phyloP scores from a whole-genome alignment of 495 filamentous ascomycete species.

The Penicillium silybi region DNA sequence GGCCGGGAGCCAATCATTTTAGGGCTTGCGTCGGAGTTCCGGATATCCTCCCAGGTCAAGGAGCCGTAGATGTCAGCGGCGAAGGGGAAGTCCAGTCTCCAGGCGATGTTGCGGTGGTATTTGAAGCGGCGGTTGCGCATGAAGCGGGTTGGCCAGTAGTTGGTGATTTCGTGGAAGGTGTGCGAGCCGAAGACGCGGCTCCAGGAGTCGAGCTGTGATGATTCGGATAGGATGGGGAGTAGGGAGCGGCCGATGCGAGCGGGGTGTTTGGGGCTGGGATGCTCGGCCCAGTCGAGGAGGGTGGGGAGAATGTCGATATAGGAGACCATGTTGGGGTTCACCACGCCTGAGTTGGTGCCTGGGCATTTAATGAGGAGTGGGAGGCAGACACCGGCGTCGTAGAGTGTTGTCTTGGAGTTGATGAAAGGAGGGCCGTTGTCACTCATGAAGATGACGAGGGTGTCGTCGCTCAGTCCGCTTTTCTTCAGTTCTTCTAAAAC shows the following conservation, averaged over 20 bases:
- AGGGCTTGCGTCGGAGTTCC: conserved; percentile 24
- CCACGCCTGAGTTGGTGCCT: conserved; percentile 9
- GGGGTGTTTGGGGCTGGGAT: conserved; percentile 3
- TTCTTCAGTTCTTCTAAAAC: conserved; percentile 32
- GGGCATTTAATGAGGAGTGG: conserved; percentile 40
- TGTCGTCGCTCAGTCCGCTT: conserved; percentile 29
- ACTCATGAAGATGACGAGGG: conserved; percentile 40
- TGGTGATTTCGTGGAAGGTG: conserved; percentile 48
- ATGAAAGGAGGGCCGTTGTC: conserved; percentile 48
- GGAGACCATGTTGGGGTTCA: conserved; percentile 44
- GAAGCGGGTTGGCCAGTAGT: conserved; percentile 46
- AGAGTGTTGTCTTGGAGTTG: conserved; percentile 47
- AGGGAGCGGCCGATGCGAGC: conserved; percentile 29
- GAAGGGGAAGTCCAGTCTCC: conserved; percentile 44
- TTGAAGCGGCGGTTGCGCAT: conserved; percentile 39
- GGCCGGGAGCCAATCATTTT: conserved; percentile 33
- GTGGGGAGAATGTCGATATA: conserved; percentile 45
- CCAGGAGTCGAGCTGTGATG: conserved; percentile 15
- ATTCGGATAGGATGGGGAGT: conserved; percentile 30
- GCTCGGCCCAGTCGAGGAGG: conserved; percentile 35
- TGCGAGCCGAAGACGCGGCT: conserved; percentile 41
- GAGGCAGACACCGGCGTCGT: conserved; percentile 41
- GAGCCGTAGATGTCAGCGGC: conserved; percentile 42
- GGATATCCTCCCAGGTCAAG: conserved; percentile 40
- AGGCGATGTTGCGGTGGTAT: conserved; percentile 47